Conservation (phyloP, 164 flowering plant genomes). For the Paratinospora sagittata region DNA sequence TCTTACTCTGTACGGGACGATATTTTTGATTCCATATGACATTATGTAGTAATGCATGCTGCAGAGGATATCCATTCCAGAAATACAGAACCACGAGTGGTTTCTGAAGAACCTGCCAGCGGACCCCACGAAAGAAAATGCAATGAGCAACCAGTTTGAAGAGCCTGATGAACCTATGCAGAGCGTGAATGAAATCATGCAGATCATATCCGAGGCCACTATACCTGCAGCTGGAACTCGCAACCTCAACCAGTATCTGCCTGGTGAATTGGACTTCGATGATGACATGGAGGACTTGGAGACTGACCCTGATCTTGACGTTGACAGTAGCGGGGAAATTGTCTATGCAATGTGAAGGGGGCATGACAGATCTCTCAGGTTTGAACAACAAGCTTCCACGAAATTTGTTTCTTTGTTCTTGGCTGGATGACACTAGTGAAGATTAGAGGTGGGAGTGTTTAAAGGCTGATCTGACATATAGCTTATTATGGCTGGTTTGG, state of each 20-base stretch:
- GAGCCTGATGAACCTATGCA: slow-evolving; percentile 81
- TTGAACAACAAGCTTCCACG: background rate
- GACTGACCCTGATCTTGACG: slow-evolving; percentile 67
- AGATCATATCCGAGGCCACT: slow-evolving; percentile 73
- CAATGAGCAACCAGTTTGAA: slow-evolving; percentile 39
- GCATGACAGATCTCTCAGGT: background rate
- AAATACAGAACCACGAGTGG: slow-evolving; percentile 74
- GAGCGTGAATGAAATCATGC: slow-evolving; percentile 69
- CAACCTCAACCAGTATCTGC: slow-evolving; percentile 40
- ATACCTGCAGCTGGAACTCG: slow-evolving; percentile 64
- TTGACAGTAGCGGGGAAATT: slow-evolving; percentile 90
- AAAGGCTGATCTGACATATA: slow-evolving; percentile 2
- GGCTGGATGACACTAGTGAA: background rate
- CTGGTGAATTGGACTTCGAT: slow-evolving; percentile 64
- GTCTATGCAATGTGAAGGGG: slow-evolving; percentile 61
- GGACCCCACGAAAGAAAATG: slow-evolving; percentile 57
- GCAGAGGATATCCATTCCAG: slow-evolving; percentile 49
- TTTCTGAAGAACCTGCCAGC: slow-evolving; percentile 75
- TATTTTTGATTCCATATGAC: background rate
- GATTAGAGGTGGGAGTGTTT: slow-evolving; percentile 2
- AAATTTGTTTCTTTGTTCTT: background rate
- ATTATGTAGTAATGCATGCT: background rate
- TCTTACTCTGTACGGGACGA: background rate
- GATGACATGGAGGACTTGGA: slow-evolving; percentile 78
- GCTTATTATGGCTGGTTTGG: background rate